phyloP scores from a whole-genome alignment of 139 green algal genomes.

The Closterium sp. region DNA sequence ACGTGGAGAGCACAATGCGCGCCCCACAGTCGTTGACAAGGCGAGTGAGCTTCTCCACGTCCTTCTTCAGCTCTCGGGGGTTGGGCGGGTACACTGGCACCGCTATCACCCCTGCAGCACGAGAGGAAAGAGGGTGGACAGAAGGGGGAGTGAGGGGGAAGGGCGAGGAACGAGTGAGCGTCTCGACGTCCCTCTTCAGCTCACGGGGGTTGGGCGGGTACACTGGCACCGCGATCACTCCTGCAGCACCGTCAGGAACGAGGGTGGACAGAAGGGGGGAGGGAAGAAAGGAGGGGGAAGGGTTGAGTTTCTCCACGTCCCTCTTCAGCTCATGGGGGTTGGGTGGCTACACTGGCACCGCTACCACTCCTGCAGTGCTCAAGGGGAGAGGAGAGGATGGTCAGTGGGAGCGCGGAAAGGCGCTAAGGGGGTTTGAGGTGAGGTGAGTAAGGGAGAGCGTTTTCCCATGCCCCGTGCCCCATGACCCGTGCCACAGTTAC shows the following conservation, averaged over 20 bases:
- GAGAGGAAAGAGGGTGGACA: too few species aligned
- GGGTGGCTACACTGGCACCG: constrained; percentile 52
- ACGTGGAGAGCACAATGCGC: constrained; percentile 43
- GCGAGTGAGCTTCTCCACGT: constrained; percentile 24
- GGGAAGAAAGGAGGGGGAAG: too few species aligned
- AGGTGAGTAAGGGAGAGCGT: too few species aligned
- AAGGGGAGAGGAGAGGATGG: too few species aligned
- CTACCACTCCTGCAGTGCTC: background rate
- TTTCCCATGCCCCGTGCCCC: too few species aligned
- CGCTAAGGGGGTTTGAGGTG: too few species aligned
- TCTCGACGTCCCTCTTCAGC: constrained; percentile 15
- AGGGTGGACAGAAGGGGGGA: too few species aligned
- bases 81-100: constrained; percentile 56
- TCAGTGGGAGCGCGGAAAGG: too few species aligned
- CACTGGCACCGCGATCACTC: constrained; percentile 31
- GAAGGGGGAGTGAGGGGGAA: too few species aligned
- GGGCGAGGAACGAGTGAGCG: too few species aligned
- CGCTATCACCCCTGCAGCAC: background rate
- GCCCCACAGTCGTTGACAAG: constrained; percentile 21
- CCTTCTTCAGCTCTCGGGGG: constrained; percentile 23
- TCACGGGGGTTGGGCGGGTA: constrained; percentile 53
- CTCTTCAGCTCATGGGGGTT: constrained; percentile 34
- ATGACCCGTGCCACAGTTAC: too few species aligned
- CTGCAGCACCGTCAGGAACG: too few species aligned
- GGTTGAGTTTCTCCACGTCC: constrained; percentile 29